Evolutionary conservation across 345 rosid species (phyloP).

Genomic region (Eucalyptus cladocalyx): DNA sequence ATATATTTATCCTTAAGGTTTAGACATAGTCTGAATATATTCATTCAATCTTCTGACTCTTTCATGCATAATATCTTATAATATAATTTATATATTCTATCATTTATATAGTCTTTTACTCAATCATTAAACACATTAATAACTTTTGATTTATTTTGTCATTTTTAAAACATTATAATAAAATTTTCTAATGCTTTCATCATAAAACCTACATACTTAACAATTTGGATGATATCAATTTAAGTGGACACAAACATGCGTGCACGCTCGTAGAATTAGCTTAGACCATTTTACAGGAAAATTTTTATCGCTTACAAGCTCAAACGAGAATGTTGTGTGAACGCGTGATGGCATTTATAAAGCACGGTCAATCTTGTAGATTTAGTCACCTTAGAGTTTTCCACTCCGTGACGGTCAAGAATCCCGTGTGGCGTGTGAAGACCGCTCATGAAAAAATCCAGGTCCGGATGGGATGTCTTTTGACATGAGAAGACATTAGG

Average conservation of each 20-base stretch:
- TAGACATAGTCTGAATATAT: too few relatives aligned
- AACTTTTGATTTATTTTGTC: too few relatives aligned
- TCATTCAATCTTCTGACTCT: too few relatives aligned
- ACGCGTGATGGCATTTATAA: neutral
- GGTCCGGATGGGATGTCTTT: neutral
- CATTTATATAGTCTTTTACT: too few relatives aligned
- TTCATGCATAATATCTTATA: too few relatives aligned
- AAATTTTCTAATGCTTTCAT: neutral
- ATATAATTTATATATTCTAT: too few relatives aligned
- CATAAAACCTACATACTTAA: neutral
- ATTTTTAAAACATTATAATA: too few relatives aligned
- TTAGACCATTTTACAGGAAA: neutral
- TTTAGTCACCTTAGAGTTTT: neutral
- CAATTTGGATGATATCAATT: neutral
- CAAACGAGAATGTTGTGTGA: neutral
- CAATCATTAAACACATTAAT: too few relatives aligned
- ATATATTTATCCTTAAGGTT: fast-evolving
- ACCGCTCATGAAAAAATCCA: fast-evolving
- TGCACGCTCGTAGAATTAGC: fast-evolving
- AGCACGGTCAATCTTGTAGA: neutral
- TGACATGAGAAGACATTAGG: neutral
- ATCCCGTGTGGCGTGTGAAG: neutral
- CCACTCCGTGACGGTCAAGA: too few relatives aligned
- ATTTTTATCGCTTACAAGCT: neutral
- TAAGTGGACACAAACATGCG: neutral